These are phyloP conservation scores for Termitomyces sp. DNA, from an alignment of 768 basidiomycete genomes.

Conservation along the genomic window DNA sequence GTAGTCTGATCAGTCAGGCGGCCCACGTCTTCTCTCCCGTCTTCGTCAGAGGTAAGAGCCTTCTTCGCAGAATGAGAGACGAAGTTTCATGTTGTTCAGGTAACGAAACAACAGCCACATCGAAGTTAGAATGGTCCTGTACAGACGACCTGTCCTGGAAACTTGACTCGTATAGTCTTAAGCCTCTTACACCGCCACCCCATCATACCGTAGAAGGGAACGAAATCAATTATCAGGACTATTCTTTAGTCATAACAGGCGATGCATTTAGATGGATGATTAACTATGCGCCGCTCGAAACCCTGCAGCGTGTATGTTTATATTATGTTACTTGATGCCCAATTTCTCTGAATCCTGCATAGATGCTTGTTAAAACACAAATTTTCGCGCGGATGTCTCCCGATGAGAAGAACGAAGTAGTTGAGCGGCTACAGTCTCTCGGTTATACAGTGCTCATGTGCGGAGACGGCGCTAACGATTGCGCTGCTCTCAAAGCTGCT, in stretches of 20 bases:
- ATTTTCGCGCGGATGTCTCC: constrained; percentile 99
- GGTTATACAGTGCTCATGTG: constrained; percentile 99
- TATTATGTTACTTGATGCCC: not conserved
- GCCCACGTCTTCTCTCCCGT: constrained; percentile 83
- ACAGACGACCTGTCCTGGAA: constrained; percentile 85
- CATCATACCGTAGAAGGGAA: constrained; percentile 66
- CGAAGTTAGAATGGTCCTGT: constrained; percentile 84
- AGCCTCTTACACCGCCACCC: constrained; percentile 68
- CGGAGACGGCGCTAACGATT: constrained; percentile 98
- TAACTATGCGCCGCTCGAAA: constrained; percentile 90
- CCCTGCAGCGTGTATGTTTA: constrained; percentile 77
- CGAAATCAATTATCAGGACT: constrained; percentile 78
- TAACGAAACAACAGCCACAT: constrained; percentile 39
- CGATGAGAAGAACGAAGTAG: constrained; percentile 98
- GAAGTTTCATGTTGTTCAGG: constrained; percentile 31
- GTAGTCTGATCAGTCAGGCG: constrained; percentile 79
- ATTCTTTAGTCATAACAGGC: constrained; percentile 86
- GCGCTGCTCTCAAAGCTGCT: constrained; percentile 96
- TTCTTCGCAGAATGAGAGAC: not conserved
- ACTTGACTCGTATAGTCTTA: constrained; percentile 84
- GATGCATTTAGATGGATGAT: constrained; percentile 99
- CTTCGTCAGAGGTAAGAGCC: constrained; percentile 64
- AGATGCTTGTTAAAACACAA: constrained; percentile 98
- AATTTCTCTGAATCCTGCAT: not conserved
- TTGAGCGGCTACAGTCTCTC: constrained; percentile 86